These are phyloP conservation scores for Ceratocystiopsis sp. DNA, from an alignment of 2,329 filamentous ascomycete genomes.

Conservation along the genomic window DNA sequence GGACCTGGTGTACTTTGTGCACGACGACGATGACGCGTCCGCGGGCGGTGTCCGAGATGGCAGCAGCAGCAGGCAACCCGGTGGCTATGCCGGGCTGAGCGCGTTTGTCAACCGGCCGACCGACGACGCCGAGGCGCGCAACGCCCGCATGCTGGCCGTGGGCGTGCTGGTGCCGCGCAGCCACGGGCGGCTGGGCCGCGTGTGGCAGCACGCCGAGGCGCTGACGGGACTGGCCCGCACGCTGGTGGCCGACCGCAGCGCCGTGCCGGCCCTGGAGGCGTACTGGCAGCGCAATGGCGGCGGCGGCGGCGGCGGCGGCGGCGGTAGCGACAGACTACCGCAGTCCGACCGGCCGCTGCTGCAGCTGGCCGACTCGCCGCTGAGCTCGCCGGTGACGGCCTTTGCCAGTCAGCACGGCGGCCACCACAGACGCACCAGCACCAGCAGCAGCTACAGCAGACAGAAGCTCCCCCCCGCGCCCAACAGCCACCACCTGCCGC, in stretches of 20 bases:
- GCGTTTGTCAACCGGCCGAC: conserved; percentile 78
- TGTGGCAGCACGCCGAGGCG: conserved; percentile 70
- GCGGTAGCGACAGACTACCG: too few relatives aligned
- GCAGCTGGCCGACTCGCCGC: conserved; percentile 27
- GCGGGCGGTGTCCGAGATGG: conserved; percentile 14
- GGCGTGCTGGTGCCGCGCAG: conserved; percentile 76
- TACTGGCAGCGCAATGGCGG: conserved; percentile 58
- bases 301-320: too few relatives aligned
- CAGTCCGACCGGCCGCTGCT: conserved; percentile 14
- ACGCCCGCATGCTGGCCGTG: conserved; percentile 85
- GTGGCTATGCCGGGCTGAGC: conserved; percentile 72
- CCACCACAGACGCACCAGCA: too few relatives aligned
- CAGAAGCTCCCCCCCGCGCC: conserved; percentile 26
- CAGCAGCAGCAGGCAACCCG: conserved; percentile 45
- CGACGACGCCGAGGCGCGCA: conserved; percentile 56
- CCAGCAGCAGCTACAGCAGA: too few relatives aligned
- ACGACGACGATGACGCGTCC: conserved; percentile 32
- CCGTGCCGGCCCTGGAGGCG: conserved; percentile 48
- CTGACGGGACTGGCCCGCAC: conserved; percentile 55
- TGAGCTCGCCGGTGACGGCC: conserved; percentile 30
- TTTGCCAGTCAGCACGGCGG: too few relatives aligned
- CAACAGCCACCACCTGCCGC: conserved; percentile 42
- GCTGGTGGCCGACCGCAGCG: conserved; percentile 47
- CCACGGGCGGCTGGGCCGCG: conserved; percentile 68
- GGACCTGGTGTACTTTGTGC: conserved; percentile 88